Percentiles rank a stretch among this genome's conserved stretches.
Conservation (phyloP, 2,329 filamentous ascomycete genomes). For the Colletotrichum eleusines region DNA sequence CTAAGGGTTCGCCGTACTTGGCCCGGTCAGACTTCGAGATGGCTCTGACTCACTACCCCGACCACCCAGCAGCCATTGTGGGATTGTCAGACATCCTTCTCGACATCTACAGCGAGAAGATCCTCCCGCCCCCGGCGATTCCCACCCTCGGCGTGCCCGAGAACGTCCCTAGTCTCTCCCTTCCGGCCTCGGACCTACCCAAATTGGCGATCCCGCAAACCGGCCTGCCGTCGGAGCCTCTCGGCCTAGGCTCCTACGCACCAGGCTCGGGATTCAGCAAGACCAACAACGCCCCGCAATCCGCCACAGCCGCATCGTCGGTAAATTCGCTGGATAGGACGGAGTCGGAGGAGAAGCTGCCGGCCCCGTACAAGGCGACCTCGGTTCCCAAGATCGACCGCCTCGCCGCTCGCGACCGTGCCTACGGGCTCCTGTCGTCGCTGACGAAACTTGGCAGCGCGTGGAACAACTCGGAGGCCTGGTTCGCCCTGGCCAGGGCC, state of each 20-base stretch:
- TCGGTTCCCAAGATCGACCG: constrained; percentile 81
- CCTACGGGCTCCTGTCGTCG: constrained; percentile 83
- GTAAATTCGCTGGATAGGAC: constrained; percentile 39
- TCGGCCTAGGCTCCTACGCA: constrained; percentile 56
- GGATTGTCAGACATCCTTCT: constrained; percentile 87
- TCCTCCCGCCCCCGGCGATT: constrained; percentile 70
- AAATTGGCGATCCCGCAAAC: constrained; percentile 21
- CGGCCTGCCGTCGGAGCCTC: constrained; percentile 57
- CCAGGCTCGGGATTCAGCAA: constrained; percentile 35
- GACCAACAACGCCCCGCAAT: constrained; percentile 38
- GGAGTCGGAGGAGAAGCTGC: constrained; percentile 57
- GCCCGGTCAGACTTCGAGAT: constrained; percentile 85
- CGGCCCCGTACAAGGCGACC: constrained; percentile 66
- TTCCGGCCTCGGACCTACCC: constrained; percentile 26
- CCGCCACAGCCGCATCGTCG: constrained; percentile 26
- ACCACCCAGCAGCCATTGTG: constrained; percentile 85
- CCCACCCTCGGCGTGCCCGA: constrained; percentile 56
- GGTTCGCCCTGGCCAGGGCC: constrained; percentile 87
- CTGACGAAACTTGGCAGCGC: constrained; percentile 87
- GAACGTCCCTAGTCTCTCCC: constrained; percentile 43
- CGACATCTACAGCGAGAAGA: constrained; percentile 81
- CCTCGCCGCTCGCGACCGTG: constrained; percentile 89
- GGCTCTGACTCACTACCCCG: constrained; percentile 80
- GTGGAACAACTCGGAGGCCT: constrained; percentile 94
- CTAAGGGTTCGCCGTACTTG: constrained; percentile 71